Evolutionary conservation across 2,329 filamentous ascomycete genomes (phyloP).

Genomic region (Fonsecaea pedrosoi): DNA sequence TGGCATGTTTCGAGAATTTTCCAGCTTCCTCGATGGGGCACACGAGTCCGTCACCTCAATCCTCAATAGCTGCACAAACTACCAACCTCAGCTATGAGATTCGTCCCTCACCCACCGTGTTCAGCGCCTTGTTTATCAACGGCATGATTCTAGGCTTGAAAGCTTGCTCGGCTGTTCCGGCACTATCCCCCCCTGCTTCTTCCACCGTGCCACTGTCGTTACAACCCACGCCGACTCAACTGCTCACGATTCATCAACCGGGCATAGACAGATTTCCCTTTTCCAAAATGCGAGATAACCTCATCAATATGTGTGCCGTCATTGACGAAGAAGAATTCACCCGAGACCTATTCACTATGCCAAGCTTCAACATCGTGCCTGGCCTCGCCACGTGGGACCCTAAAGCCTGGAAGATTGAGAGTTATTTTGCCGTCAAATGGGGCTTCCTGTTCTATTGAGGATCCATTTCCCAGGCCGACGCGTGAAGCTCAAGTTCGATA

Average conservation of each 20-base stretch:
- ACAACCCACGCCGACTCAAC: constrained; percentile 46
- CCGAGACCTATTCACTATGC: constrained; percentile 45
- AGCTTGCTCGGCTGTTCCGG: constrained; percentile 31
- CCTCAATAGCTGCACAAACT: background rate
- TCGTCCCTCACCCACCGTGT: constrained; percentile 2
- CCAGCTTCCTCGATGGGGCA: background rate
- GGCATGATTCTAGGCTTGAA: constrained; percentile 43
- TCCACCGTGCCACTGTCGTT: constrained; percentile 40
- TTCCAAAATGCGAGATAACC: constrained; percentile 48
- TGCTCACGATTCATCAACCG: constrained; percentile 45
- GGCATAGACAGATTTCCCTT: constrained; percentile 53
- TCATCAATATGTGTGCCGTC: constrained; percentile 42
- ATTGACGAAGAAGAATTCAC: constrained; percentile 50
- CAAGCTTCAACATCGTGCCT: constrained; percentile 44
- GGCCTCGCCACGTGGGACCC: constrained; percentile 45
- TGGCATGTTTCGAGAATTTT: background rate
- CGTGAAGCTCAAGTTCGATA: background rate
- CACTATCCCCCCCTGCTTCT: constrained; percentile 39
- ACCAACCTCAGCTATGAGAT: constrained; percentile 3
- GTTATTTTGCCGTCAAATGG: constrained; percentile 47
- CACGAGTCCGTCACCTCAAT: background rate
- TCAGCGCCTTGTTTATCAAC: constrained; percentile 44
- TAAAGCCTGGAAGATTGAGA: constrained; percentile 45
- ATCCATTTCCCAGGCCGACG: background rate
- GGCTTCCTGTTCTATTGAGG: constrained; percentile 43